phyloP scores from a whole-genome alignment of 106 monocot genomes.

The Phalaenopsis equestris region DNA sequence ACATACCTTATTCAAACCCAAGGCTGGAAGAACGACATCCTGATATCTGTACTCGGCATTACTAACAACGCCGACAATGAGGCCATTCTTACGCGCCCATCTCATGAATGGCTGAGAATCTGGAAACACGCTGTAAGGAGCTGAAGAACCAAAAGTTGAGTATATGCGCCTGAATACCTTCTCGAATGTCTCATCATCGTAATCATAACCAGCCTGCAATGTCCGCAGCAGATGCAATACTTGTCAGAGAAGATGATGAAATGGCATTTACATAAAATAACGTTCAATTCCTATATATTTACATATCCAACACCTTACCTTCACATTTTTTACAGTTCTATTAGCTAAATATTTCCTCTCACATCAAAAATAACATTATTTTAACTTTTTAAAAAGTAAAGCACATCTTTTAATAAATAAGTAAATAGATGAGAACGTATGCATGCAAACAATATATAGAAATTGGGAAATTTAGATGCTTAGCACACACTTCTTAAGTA shows the following conservation, averaged over 20 bases:
- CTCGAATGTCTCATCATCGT: conserved; percentile 93
- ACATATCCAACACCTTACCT: too few relatives aligned
- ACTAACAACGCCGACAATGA: conserved; percentile 78
- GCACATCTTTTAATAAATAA: too few relatives aligned
- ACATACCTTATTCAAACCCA: conserved; percentile 73
- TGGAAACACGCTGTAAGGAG: conserved; percentile 73
- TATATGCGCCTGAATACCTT: conserved; percentile 90
- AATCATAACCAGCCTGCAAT: conserved; percentile 87
- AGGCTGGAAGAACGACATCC: conserved; percentile 88
- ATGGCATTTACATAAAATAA: too few relatives aligned
- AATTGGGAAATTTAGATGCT: too few relatives aligned
- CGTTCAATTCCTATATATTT: too few relatives aligned
- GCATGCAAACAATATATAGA: too few relatives aligned
- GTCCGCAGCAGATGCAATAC: not conserved
- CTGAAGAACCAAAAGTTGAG: conserved; percentile 85
- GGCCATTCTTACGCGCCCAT: conserved; percentile 68
- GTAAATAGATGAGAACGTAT: too few relatives aligned
- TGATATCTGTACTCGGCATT: conserved; percentile 88
- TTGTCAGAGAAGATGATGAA: not conserved
- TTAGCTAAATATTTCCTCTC: too few relatives aligned
- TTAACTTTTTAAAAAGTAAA: too few relatives aligned
- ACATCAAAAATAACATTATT: too few relatives aligned
- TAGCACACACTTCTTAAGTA: too few relatives aligned
- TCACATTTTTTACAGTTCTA: too few relatives aligned
- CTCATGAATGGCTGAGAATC: conserved; percentile 84